These are phyloP conservation scores for Psilocybe cubensis DNA, from an alignment of 768 basidiomycete species.

Conservation along the genomic window DNA sequence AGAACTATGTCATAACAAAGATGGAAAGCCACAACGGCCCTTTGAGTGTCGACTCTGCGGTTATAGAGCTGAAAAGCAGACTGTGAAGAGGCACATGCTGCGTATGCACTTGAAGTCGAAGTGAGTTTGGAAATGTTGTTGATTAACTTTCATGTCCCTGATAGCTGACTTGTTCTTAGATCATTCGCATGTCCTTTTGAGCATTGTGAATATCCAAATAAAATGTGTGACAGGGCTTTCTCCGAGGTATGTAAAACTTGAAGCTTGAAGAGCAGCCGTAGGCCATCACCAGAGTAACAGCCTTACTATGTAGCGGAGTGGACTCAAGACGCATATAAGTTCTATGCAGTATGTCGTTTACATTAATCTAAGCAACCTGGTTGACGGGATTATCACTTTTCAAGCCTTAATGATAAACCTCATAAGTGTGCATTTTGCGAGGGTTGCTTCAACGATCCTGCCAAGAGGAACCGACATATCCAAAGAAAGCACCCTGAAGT, in stretches of 20 bases:
- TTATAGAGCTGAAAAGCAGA: conserved; percentile 46
- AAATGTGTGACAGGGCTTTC: neutral
- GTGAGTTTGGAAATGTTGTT: conserved; percentile 34
- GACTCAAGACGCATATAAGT: neutral
- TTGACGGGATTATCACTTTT: no score
- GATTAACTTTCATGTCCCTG: neutral
- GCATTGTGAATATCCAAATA: neutral
- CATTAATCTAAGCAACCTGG: neutral
- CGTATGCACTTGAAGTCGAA: conserved; percentile 63
- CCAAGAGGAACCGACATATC: conserved; percentile 1
- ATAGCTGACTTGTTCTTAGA: neutral
- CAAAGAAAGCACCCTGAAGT: neutral
- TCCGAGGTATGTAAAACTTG: neutral
- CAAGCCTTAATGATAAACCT: neutral
- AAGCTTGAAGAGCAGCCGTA: no score
- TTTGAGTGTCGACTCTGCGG: conserved; percentile 14
- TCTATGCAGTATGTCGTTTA: neutral
- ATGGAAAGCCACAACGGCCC: neutral
- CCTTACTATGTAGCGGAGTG: neutral
- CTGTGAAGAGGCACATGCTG: conserved; percentile 71
- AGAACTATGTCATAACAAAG: neutral
- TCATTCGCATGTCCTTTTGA: neutral
- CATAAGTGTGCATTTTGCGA: neutral
- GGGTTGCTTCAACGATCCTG: conserved; percentile 5
- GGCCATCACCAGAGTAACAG: no score